Evolutionary conservation across 345 rosid genomes (phyloP).

Genomic region (Geranium rotundifolium): DNA sequence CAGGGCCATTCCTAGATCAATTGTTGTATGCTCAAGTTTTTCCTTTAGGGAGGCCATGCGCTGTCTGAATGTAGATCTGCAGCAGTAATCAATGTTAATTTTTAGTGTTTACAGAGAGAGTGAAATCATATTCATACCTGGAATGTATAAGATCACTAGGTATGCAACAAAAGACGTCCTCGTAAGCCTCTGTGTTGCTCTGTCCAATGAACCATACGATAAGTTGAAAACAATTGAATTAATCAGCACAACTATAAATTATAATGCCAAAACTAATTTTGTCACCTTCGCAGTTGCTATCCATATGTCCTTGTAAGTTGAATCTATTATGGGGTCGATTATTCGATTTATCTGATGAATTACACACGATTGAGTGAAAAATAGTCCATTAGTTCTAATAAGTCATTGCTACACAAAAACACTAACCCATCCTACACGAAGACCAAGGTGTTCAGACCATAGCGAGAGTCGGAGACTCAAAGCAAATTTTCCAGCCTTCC

Average conservation of each 20-base stretch:
- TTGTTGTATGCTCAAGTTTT: slow-evolving; percentile 72
- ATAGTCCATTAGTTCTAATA: too few relatives aligned
- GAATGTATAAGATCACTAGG: slow-evolving; percentile 87
- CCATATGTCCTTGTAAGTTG: slow-evolving; percentile 85
- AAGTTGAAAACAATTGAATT: too few relatives aligned
- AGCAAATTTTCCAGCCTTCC: slow-evolving; percentile 92
- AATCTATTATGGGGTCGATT: slow-evolving; percentile 69
- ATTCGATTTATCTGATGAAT: slow-evolving; percentile 47
- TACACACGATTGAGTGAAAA: neutral
- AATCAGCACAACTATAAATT: too few relatives aligned
- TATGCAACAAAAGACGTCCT: slow-evolving; percentile 81
- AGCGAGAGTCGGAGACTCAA: slow-evolving; percentile 78
- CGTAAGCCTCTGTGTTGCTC: slow-evolving; percentile 74
- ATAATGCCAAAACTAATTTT: too few relatives aligned
- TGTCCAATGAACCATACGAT: slow-evolving; percentile 38
- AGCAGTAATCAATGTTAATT: too few relatives aligned
- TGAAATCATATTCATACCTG: slow-evolving; percentile 42
- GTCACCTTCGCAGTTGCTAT: slow-evolving; percentile 76
- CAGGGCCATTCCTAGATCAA: slow-evolving; percentile 84
- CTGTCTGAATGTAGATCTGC: slow-evolving; percentile 62
- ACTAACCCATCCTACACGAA: slow-evolving; percentile 60
- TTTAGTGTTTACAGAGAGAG: too few relatives aligned
- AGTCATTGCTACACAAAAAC: neutral
- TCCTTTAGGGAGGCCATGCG: slow-evolving; percentile 56
- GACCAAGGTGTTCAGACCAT: slow-evolving; percentile 98